Conservation (phyloP, 345 rosid species). For the Boechera divaricarpa region DNA sequence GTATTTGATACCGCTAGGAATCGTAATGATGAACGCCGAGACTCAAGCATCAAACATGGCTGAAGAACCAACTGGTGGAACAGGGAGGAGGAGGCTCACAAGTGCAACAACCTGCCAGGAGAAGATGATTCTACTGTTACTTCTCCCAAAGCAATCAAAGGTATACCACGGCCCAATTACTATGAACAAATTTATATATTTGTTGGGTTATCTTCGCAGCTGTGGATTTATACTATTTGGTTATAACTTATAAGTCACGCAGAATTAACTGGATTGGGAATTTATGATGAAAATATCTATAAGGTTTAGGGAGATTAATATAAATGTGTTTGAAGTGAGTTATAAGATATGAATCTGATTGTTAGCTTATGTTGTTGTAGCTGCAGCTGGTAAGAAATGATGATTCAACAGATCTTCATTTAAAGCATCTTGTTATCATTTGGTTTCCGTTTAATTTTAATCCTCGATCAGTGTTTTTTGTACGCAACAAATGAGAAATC, state of each 20-base stretch:
- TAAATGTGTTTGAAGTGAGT: neutral
- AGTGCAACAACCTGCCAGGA: constrained; percentile 56
- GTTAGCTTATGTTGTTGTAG: constrained; percentile 23
- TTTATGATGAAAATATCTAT: neutral
- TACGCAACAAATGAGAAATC: constrained; percentile 1
- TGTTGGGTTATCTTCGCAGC: no score
- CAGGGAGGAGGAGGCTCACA: constrained; percentile 55
- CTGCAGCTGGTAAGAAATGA: constrained; percentile 27
- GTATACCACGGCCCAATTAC: neutral
- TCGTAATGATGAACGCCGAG: constrained; percentile 75
- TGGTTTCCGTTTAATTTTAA: constrained; percentile 14
- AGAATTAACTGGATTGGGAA: neutral
- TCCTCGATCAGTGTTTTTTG: neutral
- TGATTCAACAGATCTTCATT: constrained; percentile 16
- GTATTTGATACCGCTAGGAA: constrained; percentile 52
- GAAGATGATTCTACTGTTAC: constrained; percentile 57
- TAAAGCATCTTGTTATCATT: constrained; percentile 13
- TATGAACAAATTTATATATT: neutral
- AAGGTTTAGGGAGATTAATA: neutral
- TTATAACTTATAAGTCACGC: neutral
- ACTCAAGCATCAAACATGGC: constrained; percentile 94
- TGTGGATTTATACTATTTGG: neutral
- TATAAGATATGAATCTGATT: neutral
- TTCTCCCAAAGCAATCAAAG: constrained; percentile 15
- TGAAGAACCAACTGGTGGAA: constrained; percentile 68